Conservation (phyloP, 2,329 filamentous ascomycete genomes). For the Simplicillium aogashimaense region DNA sequence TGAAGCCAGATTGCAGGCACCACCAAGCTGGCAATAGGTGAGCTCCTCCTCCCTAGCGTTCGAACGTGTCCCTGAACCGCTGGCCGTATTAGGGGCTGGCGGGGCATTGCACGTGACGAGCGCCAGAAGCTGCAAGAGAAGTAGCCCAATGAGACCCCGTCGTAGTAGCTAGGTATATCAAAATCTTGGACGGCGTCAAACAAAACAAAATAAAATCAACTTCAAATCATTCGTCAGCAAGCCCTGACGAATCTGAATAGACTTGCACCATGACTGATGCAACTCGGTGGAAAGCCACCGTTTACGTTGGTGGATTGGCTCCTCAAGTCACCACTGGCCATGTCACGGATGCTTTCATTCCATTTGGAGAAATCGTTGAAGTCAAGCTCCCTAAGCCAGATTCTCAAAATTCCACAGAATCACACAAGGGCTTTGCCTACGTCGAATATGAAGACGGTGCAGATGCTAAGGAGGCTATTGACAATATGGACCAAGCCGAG, state of each 20-base stretch:
- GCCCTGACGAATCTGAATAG: background rate
- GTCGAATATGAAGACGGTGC: conserved; percentile 82
- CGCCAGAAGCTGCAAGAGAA: background rate
- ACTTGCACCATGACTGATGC: conserved; percentile 61
- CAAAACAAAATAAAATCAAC: background rate
- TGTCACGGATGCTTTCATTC: conserved; percentile 85
- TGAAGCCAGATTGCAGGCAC: conserved; percentile 37
- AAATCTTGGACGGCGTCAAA: background rate
- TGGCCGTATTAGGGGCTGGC: conserved; percentile 1
- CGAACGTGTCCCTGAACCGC: conserved; percentile 6
- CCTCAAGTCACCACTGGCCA: conserved; percentile 64
- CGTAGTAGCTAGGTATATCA: background rate
- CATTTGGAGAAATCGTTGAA: conserved; percentile 92
- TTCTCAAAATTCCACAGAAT: conserved; percentile 63
- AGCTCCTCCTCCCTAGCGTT: conserved; percentile 14
- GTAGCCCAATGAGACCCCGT: background rate
- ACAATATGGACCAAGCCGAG: conserved; percentile 98
- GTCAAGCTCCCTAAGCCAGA: conserved; percentile 86
- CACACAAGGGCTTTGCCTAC: conserved; percentile 90
- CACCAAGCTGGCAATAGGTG: conserved; percentile 16
- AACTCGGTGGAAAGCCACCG: conserved; percentile 76
- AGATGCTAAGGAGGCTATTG: conserved; percentile 89
- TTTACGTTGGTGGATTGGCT: conserved; percentile 86
- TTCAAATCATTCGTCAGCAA: background rate
- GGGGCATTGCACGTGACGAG: background rate